Conservation (phyloP, 208 protist genomes). For the Vickermania ingenoplastis region DNA sequence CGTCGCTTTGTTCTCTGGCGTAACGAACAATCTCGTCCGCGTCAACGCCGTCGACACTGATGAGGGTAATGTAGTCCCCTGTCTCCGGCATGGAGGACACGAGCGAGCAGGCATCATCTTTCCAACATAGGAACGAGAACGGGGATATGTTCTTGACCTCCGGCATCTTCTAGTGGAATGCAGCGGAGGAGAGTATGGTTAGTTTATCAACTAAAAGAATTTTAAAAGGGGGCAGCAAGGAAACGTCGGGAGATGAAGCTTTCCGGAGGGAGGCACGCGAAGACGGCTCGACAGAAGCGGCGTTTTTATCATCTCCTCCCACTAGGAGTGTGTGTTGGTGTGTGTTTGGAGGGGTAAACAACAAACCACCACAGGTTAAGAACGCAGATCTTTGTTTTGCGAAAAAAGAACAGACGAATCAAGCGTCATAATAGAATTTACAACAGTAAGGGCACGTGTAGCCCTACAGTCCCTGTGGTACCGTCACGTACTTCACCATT, state of each 20-base stretch:
- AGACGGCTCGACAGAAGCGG: not conserved
- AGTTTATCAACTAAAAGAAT: not conserved
- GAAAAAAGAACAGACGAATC: too few species aligned
- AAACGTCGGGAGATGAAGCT: too few species aligned
- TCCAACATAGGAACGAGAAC: conserved; percentile 24
- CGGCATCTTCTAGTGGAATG: not conserved
- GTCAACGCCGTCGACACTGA: conserved; percentile 18
- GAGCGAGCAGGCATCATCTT: conserved; percentile 20
- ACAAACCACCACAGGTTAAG: too few species aligned
- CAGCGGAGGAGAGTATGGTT: not conserved
- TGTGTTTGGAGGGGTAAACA: too few species aligned
- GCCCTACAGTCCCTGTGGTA: too few species aligned
- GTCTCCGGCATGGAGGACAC: conserved; percentile 7
- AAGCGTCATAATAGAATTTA: too few species aligned
- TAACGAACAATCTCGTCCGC: conserved; percentile 10
- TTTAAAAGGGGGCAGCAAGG: too few species aligned
- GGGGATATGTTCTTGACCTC: conserved; percentile 10
- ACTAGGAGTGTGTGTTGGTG: too few species aligned
- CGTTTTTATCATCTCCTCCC: not conserved
- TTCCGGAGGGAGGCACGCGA: too few species aligned
- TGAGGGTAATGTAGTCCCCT: conserved; percentile 13
- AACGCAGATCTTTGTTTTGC: too few species aligned
- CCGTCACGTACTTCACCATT: not conserved
- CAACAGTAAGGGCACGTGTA: too few species aligned
- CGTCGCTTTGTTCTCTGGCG: conserved; percentile 13